Conservation (phyloP, 768 basidiomycete species). For the Calocybe indica region DNA sequence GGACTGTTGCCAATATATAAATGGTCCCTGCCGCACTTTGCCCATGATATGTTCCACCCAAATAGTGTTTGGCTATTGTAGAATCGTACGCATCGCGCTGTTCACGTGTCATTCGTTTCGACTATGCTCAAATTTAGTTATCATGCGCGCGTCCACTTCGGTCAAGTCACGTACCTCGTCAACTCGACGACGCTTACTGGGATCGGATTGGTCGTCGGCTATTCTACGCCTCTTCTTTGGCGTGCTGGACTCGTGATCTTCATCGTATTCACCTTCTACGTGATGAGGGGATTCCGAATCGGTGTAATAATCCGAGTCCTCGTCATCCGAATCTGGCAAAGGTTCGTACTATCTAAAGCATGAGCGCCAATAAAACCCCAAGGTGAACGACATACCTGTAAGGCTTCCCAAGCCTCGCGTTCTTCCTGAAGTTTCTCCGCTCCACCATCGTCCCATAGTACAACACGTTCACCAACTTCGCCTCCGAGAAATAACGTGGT, state of each 20-base stretch:
- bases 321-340: constrained; percentile 62
- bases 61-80: constrained; percentile 77
- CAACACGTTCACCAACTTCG: constrained; percentile 61
- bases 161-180: constrained; percentile 27
- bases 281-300: constrained; percentile 32
- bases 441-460: constrained; percentile 92
- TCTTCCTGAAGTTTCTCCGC: constrained; percentile 66
- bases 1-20: constrained; percentile 84
- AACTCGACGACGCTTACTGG: constrained; percentile 55
- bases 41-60: constrained; percentile 78
- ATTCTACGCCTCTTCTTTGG: constrained; percentile 29
- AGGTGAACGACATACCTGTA: constrained; percentile 50
- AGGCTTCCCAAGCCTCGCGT: constrained; percentile 76
- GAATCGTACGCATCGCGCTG: constrained; percentile 60
- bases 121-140: too few species aligned
- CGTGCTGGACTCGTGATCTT: constrained; percentile 33
- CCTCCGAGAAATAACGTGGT: constrained; percentile 76
- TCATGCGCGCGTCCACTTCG: constrained; percentile 32
- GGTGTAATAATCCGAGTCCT: constrained; percentile 26
- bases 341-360: constrained; percentile 61
- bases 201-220: constrained; percentile 27
- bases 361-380: not conserved
- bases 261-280: constrained; percentile 35
- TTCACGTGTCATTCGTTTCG: constrained; percentile 54
- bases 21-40: constrained; percentile 87